Percentiles rank a stretch among this genome's conserved stretches.
phyloP scores from a whole-genome alignment of 768 basidiomycete genomes.

The Mycena venus region DNA sequence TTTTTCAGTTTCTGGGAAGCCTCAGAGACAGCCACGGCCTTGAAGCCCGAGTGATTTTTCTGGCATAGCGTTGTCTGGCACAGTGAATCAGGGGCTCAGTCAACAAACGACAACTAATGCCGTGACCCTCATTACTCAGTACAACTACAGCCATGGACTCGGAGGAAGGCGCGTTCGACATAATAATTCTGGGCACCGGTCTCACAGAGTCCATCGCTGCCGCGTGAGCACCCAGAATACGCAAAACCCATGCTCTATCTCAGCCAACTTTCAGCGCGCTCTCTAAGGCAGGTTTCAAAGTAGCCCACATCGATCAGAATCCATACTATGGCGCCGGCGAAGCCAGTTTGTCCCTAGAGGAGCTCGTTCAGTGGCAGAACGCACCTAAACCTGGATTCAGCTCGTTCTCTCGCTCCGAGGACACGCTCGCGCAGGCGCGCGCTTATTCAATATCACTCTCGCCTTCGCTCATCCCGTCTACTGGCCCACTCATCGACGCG shows the following conservation, averaged over 20 bases:
- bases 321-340: conserved; percentile 88
- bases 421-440: conserved; percentile 68
- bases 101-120: too few species aligned
- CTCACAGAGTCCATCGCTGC: conserved; percentile 88
- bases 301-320: conserved; percentile 90
- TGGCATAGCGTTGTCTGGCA: too few species aligned
- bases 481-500: conserved; percentile 83
- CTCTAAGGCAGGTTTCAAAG: conserved; percentile 87
- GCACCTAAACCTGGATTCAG: conserved; percentile 50
- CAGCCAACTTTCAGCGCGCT: conserved; percentile 71
- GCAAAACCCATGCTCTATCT: conserved; percentile 18
- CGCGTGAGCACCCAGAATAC: conserved; percentile 71
- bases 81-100: too few species aligned
- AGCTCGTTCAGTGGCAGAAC: conserved; percentile 81
- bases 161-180: conserved; percentile 69
- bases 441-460: conserved; percentile 90
- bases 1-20: too few species aligned
- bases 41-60: too few species aligned
- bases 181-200: conserved; percentile 82
- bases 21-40: too few species aligned
- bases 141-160: conserved; percentile 28
- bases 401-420: conserved; percentile 57
- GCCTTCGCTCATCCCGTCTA: conserved; percentile 84
- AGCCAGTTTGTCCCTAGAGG: conserved; percentile 86
- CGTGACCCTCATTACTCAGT: neutral